A percentile compares a stretch with the other conserved stretches of the same genome.
Conservation (phyloP, 1,284 basidiomycete genomes). For the Ganoderma leucocontextum region DNA sequence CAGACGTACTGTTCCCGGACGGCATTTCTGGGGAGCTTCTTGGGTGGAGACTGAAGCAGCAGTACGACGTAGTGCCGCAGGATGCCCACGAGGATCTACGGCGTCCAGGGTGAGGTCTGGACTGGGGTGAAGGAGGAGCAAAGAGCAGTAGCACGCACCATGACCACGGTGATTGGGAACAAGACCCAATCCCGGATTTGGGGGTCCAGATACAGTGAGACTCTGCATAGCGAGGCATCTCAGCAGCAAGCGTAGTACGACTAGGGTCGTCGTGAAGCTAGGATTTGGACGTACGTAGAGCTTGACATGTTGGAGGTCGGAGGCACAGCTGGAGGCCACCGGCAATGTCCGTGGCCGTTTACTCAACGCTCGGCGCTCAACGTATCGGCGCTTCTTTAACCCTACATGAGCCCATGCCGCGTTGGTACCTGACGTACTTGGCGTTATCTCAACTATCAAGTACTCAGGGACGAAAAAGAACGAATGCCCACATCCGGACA, state of each 20-base stretch:
- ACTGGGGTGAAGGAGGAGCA: not conserved
- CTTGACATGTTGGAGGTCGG: constrained; percentile 39
- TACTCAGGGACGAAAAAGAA: too few relatives aligned
- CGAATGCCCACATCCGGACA: too few relatives aligned
- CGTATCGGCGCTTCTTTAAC: not conserved
- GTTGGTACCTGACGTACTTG: too few relatives aligned
- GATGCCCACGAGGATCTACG: constrained; percentile 91
- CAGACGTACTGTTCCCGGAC: constrained; percentile 92
- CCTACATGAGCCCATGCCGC: not conserved
- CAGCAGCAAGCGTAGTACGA: not conserved
- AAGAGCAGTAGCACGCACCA: constrained; percentile 63
- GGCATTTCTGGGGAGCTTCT: constrained; percentile 79
- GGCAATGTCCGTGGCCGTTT: constrained; percentile 5
- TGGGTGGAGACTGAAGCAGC: constrained; percentile 86
- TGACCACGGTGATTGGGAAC: constrained; percentile 97
- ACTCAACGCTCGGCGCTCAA: constrained; percentile 6
- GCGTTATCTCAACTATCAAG: too few relatives aligned
- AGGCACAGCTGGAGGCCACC: constrained; percentile 18
- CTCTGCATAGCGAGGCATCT: constrained; percentile 47
- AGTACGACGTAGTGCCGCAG: constrained; percentile 93
- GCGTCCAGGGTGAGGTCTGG: not conserved
- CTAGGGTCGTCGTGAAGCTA: not conserved
- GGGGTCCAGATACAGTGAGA: constrained; percentile 88
- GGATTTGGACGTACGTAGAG: constrained; percentile 37
- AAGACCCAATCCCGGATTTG: constrained; percentile 95